Conservation (phyloP, 2,329 filamentous ascomycete genomes). For the Fusarium euwallaceae region DNA sequence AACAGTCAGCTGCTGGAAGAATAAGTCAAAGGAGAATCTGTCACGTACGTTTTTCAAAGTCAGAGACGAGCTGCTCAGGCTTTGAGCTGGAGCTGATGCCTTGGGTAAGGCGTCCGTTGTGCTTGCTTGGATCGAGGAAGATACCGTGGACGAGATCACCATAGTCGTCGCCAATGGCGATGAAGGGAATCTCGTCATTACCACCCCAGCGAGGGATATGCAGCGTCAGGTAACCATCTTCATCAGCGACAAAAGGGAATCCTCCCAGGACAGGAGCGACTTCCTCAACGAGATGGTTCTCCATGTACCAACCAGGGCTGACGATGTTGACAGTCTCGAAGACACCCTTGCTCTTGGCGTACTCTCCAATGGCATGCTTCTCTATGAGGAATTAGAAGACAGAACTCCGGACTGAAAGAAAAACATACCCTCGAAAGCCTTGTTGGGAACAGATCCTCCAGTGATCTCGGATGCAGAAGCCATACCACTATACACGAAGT, state of each 20-base stretch:
- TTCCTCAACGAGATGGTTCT: conserved; percentile 55
- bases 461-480: conserved; percentile 51
- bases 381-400: conserved; percentile 42
- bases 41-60: conserved; percentile 50
- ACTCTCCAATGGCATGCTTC: conserved; percentile 55
- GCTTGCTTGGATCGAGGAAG: conserved; percentile 55
- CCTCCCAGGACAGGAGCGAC: conserved; percentile 55
- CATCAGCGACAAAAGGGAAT: conserved; percentile 53
- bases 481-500: conserved; percentile 55
- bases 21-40: background rate
- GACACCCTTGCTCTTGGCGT: conserved; percentile 48
- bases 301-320: conserved; percentile 58
- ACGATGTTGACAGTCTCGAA: conserved; percentile 55
- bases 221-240: conserved; percentile 54
- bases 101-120: conserved; percentile 54
- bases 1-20: conserved; percentile 10
- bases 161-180: conserved; percentile 57
- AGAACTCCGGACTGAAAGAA: fast-evolving
- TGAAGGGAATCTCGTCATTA: conserved; percentile 52
- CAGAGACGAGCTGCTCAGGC: conserved; percentile 46
- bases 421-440: conserved; percentile 51
- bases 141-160: conserved; percentile 61
- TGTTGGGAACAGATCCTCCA: conserved; percentile 48
- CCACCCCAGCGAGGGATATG: conserved; percentile 56
- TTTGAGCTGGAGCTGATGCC: conserved; percentile 53